Conservation (phyloP, 129 eudicot species). For the Chrysanthemum makinoi region DNA sequence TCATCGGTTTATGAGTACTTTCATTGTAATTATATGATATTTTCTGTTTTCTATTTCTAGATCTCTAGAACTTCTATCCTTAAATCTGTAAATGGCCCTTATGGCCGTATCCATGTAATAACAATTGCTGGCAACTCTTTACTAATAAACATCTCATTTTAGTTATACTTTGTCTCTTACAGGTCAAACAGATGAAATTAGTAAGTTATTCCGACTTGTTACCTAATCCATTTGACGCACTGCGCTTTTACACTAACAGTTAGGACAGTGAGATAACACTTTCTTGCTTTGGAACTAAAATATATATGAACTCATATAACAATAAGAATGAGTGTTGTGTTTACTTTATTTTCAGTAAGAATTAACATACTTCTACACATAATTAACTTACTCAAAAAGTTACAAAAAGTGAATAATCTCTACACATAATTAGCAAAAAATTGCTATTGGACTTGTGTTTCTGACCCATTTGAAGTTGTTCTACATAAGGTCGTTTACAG, state of each 20-base stretch:
- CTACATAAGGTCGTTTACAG: conserved; percentile 55
- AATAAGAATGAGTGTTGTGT: conserved; percentile 15
- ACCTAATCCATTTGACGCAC: too few relatives aligned
- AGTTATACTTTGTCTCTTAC: too few relatives aligned
- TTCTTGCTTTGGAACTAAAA: conserved; percentile 1
- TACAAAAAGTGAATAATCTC: conserved; percentile 19
- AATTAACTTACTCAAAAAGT: conserved; percentile 28
- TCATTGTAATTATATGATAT: too few relatives aligned
- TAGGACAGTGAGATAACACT: too few relatives aligned
- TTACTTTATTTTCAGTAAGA: conserved; percentile 43
- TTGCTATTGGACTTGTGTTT: not conserved
- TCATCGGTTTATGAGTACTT: too few relatives aligned
- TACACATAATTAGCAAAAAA: conserved; percentile 29
- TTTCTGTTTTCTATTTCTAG: too few relatives aligned
- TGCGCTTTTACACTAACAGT: conserved; percentile 17
- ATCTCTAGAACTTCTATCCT: not conserved
- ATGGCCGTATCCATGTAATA: too few relatives aligned
- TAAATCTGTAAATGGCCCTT: conserved; percentile 19
- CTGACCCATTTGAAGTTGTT: conserved; percentile 12
- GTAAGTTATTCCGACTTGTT: too few relatives aligned
- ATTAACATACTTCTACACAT: conserved; percentile 34
- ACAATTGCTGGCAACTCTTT: too few relatives aligned
- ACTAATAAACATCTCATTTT: too few relatives aligned
- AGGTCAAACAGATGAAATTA: not conserved
- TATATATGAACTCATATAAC: conserved; percentile 6